phyloP scores from a whole-genome alignment of 2,329 filamentous ascomycete species.

The Paraphoma sp. region DNA sequence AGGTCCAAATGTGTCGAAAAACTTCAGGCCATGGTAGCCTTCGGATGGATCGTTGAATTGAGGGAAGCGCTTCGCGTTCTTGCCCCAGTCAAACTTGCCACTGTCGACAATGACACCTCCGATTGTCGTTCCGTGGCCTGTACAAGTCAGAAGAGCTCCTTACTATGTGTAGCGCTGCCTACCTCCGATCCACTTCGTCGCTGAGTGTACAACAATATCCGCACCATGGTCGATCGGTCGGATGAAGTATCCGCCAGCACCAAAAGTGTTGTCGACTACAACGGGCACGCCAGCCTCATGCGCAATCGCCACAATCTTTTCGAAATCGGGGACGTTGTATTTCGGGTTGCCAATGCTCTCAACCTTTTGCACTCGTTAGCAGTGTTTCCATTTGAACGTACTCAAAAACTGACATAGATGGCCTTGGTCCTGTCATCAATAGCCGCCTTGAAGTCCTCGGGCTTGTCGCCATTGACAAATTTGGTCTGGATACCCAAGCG shows the following conservation, averaged over 20 bases:
- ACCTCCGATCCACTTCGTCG: slow-evolving; percentile 96
- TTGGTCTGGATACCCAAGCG: slow-evolving; percentile 88
- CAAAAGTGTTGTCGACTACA: slow-evolving; percentile 88
- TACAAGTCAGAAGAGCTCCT: background rate
- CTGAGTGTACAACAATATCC: slow-evolving; percentile 92
- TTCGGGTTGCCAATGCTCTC: slow-evolving; percentile 94
- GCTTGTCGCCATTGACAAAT: slow-evolving; percentile 81
- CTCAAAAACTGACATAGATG: slow-evolving; percentile 67
- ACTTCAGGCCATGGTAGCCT: slow-evolving; percentile 91
- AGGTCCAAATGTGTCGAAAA: slow-evolving; percentile 89
- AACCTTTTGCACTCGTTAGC: slow-evolving; percentile 12
- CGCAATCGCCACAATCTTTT: slow-evolving; percentile 82
- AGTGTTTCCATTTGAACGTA: background rate
- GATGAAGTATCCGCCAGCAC: slow-evolving; percentile 87
- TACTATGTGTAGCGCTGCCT: background rate
- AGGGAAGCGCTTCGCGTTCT: slow-evolving; percentile 82
- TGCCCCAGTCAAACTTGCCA: slow-evolving; percentile 94
- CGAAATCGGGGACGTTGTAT: slow-evolving; percentile 92
- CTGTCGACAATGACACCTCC: slow-evolving; percentile 85
- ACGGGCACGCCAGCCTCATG: slow-evolving; percentile 69
- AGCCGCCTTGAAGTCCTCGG: slow-evolving; percentile 77
- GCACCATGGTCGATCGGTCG: slow-evolving; percentile 89
- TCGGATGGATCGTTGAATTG: slow-evolving; percentile 89
- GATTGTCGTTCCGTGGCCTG: slow-evolving; percentile 82
- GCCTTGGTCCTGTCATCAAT: slow-evolving; percentile 96